Evolutionary conservation across 305 asterid species (phyloP).

Genomic region (Fraxinus xanthoxyloides): DNA sequence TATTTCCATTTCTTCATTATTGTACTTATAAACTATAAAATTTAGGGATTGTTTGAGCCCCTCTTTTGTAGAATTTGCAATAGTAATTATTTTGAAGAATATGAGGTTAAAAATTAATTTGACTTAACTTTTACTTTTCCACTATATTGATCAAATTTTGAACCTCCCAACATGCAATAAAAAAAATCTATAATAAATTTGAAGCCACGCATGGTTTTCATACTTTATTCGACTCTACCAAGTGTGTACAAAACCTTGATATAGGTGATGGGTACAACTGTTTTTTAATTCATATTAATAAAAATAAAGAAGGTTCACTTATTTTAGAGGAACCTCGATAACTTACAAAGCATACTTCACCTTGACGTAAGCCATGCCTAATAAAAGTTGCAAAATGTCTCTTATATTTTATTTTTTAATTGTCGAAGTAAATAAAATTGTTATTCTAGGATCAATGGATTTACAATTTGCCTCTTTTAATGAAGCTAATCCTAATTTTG

Average conservation of each 20-base stretch:
- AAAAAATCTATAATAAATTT: background rate
- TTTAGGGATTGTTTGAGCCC: too few species aligned
- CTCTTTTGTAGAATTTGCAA: too few species aligned
- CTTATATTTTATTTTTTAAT: background rate
- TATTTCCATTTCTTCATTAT: too few species aligned
- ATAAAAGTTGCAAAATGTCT: background rate
- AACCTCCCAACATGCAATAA: constrained; percentile 6
- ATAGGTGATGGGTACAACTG: background rate
- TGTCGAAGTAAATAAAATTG: background rate
- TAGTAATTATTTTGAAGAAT: too few species aligned
- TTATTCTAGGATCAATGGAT: background rate
- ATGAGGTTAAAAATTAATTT: too few species aligned
- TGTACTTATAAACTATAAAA: too few species aligned
- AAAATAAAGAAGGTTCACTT: background rate
- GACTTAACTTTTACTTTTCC: background rate
- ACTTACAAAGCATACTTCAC: constrained; percentile 25
- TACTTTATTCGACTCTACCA: background rate
- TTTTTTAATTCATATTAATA: constrained; percentile 18
- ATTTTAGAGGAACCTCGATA: constrained; percentile 24
- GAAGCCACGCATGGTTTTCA: constrained; percentile 34
- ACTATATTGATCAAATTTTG: background rate
- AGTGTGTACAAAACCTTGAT: constrained; percentile 24
- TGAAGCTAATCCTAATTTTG: too few species aligned
- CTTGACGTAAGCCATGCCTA: constrained; percentile 6
- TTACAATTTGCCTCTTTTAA: too few species aligned